Evolutionary conservation across 1,284 basidiomycete species (phyloP).

Genomic region (Coriolopsis trogii): DNA sequence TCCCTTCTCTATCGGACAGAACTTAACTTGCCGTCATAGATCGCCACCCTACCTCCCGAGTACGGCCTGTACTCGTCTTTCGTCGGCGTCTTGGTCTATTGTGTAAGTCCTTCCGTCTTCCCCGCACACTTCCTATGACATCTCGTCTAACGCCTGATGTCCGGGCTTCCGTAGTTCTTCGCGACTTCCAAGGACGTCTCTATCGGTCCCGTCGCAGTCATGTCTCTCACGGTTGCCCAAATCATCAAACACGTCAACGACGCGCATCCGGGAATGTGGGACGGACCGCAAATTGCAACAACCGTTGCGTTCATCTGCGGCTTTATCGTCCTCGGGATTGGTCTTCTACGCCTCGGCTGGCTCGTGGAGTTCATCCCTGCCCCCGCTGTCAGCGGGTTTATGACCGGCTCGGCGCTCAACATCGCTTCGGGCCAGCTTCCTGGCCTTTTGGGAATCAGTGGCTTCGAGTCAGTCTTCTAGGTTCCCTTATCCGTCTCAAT

Average conservation of each 20-base stretch:
- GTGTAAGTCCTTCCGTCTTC: constrained; percentile 46
- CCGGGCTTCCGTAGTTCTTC: constrained; percentile 60
- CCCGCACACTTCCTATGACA: constrained; percentile 28
- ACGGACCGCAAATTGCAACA: constrained; percentile 77
- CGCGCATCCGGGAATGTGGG: constrained; percentile 55
- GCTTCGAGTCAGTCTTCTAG: constrained; percentile 66
- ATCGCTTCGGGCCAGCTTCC: constrained; percentile 86
- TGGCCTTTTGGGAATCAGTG: constrained; percentile 80
- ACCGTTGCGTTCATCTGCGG: constrained; percentile 87
- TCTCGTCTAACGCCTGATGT: constrained; percentile 10
- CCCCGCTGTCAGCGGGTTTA: constrained; percentile 92
- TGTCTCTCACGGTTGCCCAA: constrained; percentile 87
- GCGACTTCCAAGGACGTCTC: constrained; percentile 96
- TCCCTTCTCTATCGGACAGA: neutral
- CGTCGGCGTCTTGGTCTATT: constrained; percentile 84
- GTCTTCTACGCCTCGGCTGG: constrained; percentile 89
- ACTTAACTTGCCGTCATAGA: constrained; percentile 42
- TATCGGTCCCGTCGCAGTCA: constrained; percentile 95
- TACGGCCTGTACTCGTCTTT: constrained; percentile 97
- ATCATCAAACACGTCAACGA: constrained; percentile 71
- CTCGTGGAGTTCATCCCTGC: constrained; percentile 92
- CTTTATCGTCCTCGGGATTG: constrained; percentile 91
- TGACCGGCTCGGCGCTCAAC: constrained; percentile 88
- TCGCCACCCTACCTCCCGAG: constrained; percentile 83
- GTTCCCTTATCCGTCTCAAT: neutral